These are phyloP conservation scores for Aschersonia sp. DNA, from an alignment of 2,329 filamentous ascomycete genomes.

Conservation along the genomic window DNA sequence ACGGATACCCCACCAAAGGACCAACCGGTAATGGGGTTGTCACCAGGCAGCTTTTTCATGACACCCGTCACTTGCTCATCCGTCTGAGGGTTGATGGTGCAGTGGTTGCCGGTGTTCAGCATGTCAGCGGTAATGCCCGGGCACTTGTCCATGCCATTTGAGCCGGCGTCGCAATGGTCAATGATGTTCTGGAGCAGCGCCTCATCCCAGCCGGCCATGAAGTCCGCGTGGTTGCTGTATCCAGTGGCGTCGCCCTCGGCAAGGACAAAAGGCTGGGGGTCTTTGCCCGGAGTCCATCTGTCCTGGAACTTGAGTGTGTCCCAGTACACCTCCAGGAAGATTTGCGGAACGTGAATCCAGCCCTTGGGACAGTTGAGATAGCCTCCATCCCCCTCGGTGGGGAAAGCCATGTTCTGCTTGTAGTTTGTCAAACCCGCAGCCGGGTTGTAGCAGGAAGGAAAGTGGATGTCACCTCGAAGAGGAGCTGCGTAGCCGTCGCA, in stretches of 20 bases:
- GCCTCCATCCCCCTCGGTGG: constrained; percentile 28
- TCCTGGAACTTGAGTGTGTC: constrained; percentile 36
- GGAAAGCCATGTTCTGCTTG: constrained; percentile 52
- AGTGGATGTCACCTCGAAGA: constrained; percentile 52
- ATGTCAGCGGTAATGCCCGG: constrained; percentile 35
- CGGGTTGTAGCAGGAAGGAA: constrained; percentile 62
- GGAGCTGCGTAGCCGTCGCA: constrained; percentile 50
- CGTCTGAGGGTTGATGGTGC: constrained; percentile 33
- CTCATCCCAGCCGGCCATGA: constrained; percentile 59
- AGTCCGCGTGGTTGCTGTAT: constrained; percentile 57
- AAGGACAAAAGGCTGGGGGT: constrained; percentile 50
- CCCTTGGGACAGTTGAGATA: constrained; percentile 39
- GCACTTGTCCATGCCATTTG: constrained; percentile 47
- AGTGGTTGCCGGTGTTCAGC: constrained; percentile 28
- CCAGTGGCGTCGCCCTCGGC: constrained; percentile 57
- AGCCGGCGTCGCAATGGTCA: constrained; percentile 47
- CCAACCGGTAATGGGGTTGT: constrained; percentile 40
- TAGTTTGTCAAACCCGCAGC: constrained; percentile 42
- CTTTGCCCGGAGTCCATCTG: constrained; percentile 39
- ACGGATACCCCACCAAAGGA: constrained; percentile 18
- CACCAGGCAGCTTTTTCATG: constrained; percentile 36
- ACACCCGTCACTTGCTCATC: constrained; percentile 28
- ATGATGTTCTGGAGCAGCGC: constrained; percentile 50
- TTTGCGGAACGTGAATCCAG: constrained; percentile 38
- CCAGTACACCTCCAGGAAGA: constrained; percentile 48